These are phyloP conservation scores for Nannochloropsis salina DNA, from an alignment of 108 stramenopile species.

Conservation along the genomic window DNA sequence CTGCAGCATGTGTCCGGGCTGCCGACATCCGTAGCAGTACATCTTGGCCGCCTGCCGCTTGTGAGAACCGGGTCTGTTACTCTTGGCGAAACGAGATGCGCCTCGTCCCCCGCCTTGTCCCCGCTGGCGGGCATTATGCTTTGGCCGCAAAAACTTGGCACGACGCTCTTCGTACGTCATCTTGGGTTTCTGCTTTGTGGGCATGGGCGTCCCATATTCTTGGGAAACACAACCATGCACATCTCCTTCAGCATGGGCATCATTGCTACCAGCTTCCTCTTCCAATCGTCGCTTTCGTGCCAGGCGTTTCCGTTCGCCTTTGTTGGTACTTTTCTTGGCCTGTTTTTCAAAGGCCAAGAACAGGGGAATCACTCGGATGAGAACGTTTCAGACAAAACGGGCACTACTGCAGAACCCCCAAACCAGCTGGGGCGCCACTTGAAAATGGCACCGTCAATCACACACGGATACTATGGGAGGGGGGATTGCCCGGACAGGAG, in stretches of 20 bases:
- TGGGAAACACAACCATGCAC: too few relatives aligned
- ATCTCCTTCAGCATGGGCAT: background rate
- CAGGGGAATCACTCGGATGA: too few relatives aligned
- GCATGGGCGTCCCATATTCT: background rate
- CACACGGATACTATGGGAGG: too few relatives aligned
- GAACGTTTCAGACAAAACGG: too few relatives aligned
- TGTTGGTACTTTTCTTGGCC: background rate
- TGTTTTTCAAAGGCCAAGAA: background rate
- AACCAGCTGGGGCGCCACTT: too few relatives aligned
- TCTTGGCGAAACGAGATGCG: background rate
- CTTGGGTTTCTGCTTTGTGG: constrained; percentile 43
- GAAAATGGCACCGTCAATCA: too few relatives aligned
- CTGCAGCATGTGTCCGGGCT: constrained; percentile 19
- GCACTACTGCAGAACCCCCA: too few relatives aligned
- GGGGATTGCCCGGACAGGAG: too few relatives aligned
- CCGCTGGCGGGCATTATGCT: constrained; percentile 29
- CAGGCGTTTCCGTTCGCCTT: constrained; percentile 14
- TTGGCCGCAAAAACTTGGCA: constrained; percentile 32
- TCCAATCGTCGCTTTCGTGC: constrained; percentile 10
- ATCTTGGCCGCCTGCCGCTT: constrained; percentile 50
- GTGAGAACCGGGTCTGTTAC: constrained; percentile 42
- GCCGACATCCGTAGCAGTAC: constrained; percentile 30
- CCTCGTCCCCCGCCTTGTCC: background rate
- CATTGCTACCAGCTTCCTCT: background rate
- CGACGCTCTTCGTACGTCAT: constrained; percentile 54